Evolutionary conservation across 768 basidiomycete genomes (phyloP), one percentile per base, ranked within the genome.

Genomic region (Rhodosporidiobolus sp.): DNA sequence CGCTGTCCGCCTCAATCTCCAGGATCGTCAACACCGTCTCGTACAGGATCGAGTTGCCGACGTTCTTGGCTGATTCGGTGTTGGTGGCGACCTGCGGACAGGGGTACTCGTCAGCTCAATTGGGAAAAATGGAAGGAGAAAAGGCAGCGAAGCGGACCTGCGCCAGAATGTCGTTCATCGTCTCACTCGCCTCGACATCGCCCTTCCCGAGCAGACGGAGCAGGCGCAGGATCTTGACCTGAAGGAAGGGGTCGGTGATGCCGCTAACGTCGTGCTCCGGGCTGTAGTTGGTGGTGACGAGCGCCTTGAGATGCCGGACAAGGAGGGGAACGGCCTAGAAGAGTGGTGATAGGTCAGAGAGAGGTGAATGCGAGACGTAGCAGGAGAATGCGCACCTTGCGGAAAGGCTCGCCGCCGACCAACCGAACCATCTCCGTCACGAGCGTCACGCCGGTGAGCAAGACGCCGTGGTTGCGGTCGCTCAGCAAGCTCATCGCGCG

Each of bases 251-350:
- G 81, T 95, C 94, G 24, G 96, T 97, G 81, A 99, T 96, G 49
- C 96, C 96, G n/a, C 93, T 92, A 17, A 99, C 96, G 77, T 99
- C 96, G 79, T 98, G 96, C 80, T 98, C 96, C 32, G 96, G 94
- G 77, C 92, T 95, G 82, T 96, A 97, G 16, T 95, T 95, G 7
- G 94, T 96, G 0, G 95, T 94, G 53, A 91, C 92, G 69, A 98
- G 83, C 2, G 92, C 90, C 80, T 98, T 98, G 76, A 99, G 85
- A 78, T 96, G 93, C 74, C 93, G 89, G 64, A 98, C 95, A 34
- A 99, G 89, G 17, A 94, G 83, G 3, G 93, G 91, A 5, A 97
- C 94, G 57, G 90, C 91, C 93, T 95, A 70, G 63, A 70, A 20
- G 32, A 16, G 60, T 53, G 19, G 20, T 43, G 34, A 17, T 32